Percentiles rank a stretch among this genome's conserved stretches.
Conservation (phyloP, 2,329 filamentous ascomycete species). For the Calonectria pauciramosa region DNA sequence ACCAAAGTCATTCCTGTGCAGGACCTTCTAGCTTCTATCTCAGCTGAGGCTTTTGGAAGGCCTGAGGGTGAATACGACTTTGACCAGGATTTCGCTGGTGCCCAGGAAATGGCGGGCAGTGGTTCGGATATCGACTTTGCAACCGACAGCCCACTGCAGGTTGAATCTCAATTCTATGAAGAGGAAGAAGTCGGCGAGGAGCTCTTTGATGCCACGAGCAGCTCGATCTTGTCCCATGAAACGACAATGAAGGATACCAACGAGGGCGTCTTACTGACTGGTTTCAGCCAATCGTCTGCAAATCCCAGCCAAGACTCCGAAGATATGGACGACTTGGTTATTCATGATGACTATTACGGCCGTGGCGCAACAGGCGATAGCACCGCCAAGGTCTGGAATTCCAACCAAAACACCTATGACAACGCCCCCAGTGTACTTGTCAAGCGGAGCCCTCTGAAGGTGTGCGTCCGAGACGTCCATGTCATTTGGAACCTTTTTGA, state of each 20-base stretch:
- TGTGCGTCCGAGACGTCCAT: constrained; percentile 88
- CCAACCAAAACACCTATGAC: constrained; percentile 80
- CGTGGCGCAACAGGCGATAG: constrained; percentile 71
- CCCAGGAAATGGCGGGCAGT: constrained; percentile 62
- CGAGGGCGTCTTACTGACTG: constrained; percentile 54
- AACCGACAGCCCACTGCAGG: constrained; percentile 53
- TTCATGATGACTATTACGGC: constrained; percentile 85
- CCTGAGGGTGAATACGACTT: constrained; percentile 73
- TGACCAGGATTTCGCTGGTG: constrained; percentile 73
- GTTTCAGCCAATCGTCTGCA: constrained; percentile 42
- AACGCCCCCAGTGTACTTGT: constrained; percentile 72
- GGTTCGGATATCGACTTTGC: constrained; percentile 46
- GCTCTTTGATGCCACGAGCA: constrained; percentile 62
- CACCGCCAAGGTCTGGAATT: constrained; percentile 85
- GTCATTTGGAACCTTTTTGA: constrained; percentile 98
- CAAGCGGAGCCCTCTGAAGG: constrained; percentile 77
- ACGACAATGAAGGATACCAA: constrained; percentile 52
- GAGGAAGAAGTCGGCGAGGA: constrained; percentile 59
- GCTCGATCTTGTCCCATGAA: constrained; percentile 46
- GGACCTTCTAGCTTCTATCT: constrained; percentile 91
- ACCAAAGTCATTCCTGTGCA: constrained; percentile 89
- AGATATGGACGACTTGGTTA: constrained; percentile 74
- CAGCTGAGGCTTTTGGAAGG: constrained; percentile 82
- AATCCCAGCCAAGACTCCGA: constrained; percentile 56
- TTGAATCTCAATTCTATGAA: constrained; percentile 64